Evolutionary conservation across 2,329 filamentous ascomycete genomes (phyloP), one percentile per base, ranked within the genome.

Genomic region (Claviceps purpurea): DNA sequence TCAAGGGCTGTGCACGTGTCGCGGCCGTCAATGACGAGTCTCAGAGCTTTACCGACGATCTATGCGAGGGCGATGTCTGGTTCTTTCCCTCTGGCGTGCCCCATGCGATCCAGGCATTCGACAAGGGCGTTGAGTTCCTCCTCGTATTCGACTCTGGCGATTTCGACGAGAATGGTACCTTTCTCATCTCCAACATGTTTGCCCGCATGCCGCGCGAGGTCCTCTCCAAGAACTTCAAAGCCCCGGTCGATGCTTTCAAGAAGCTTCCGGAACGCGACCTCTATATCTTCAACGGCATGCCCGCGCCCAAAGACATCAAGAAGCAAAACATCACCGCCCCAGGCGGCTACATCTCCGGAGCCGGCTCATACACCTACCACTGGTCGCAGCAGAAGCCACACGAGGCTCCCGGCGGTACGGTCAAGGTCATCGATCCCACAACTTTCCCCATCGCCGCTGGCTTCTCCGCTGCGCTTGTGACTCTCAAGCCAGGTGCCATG

Each of bases 401-500:
- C 58, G 61, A 64, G 37, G 73, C 76, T 0, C 74, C 77, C 0
- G 78, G 79, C 34, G 79, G 79, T 5, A 73, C 68, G 1, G 75
- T 82, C 57, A 81, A 82, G 66, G 75, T 82, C 51, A 61, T 82
- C 6, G 79, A 83, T 58, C 71, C 76, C 0, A 61, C 64, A 0
- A 78, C 72, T 1, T 83, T 83, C 64, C 79, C 79, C 5, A 66
- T 79, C 30, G 75, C 79, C 0, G 62, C 61, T 13, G 71, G 69
- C 52, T 79, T 82, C 61, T 76, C 78, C 3, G 73, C 73, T 0
- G 78, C 77, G 0, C 67, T 82, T 1, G 75, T 82, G 10, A 77
- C 73, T 2, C 66, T 82, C 37, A 68, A 79, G 57, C 78, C 79
- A 0, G 79, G 79, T n/a, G 79, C 78, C 1, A 78, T 83, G 75